Evolutionary conservation across 495 filamentous ascomycete species (phyloP).

Genomic region (Talaromyces proteolyticus): DNA sequence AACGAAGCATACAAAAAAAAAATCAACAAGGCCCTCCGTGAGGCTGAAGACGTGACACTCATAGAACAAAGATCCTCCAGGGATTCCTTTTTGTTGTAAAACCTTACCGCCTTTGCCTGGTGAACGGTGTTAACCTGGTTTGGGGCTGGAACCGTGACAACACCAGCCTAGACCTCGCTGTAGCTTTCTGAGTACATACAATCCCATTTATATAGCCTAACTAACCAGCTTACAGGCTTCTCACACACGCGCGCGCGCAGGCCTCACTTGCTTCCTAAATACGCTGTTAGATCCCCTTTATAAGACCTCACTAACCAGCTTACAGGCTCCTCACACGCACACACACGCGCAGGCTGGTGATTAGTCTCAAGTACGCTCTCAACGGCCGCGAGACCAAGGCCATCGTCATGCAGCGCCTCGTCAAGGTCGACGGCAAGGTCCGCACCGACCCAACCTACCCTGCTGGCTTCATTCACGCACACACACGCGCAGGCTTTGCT

Average conservation of each 20-base stretch:
- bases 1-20: too few species aligned
- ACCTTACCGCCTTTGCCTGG: too few species aligned
- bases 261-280: not conserved
- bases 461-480: slow-evolving; percentile 97
- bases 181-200: not conserved
- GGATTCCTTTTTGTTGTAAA: too few species aligned
- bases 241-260: not conserved
- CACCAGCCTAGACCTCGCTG: not conserved
- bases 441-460: slow-evolving; percentile 98
- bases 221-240: too few species aligned
- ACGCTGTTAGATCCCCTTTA: not conserved
- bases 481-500: not conserved
- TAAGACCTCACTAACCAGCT: not conserved
- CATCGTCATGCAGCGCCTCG: slow-evolving; percentile 98
- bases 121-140: too few species aligned
- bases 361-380: slow-evolving; percentile 95
- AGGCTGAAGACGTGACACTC: too few species aligned
- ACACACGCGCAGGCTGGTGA: too few species aligned
- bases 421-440: slow-evolving; percentile 99
- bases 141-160: too few species aligned
- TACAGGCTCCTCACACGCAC: not conserved
- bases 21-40: too few species aligned
- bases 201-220: not conserved
- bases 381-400: slow-evolving; percentile 96
- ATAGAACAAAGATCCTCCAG: too few species aligned